These are phyloP conservation scores for Penicillium rolfsii DNA, from an alignment of 2,329 filamentous ascomycete species.

Conservation along the genomic window DNA sequence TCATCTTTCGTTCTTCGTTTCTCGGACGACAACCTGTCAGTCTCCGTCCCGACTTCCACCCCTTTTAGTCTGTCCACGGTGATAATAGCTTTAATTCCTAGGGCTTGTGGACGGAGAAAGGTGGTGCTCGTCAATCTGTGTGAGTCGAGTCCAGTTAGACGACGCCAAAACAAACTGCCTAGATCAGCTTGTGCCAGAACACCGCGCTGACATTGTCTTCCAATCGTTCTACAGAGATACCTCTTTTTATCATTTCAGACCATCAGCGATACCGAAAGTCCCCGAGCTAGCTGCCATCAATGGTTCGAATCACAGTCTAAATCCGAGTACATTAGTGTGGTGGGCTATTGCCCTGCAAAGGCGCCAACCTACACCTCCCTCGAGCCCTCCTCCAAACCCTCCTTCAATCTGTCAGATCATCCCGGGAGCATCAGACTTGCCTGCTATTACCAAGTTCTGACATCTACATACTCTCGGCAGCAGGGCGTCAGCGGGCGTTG, in stretches of 20 bases:
- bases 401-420: background rate
- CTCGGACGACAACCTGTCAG: slow-evolving; percentile 40
- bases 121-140: slow-evolving; percentile 31
- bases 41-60: slow-evolving; percentile 27
- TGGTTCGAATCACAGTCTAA: slow-evolving; percentile 7
- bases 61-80: slow-evolving; percentile 22
- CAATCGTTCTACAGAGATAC: slow-evolving; percentile 16
- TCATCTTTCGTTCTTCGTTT: slow-evolving; percentile 33
- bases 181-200: slow-evolving; percentile 3
- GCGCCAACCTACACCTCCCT: background rate
- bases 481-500: background rate
- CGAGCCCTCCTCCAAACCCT: background rate
- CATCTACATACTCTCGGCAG: background rate
- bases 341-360: background rate
- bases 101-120: slow-evolving; percentile 22
- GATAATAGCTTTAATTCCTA: slow-evolving; percentile 15
- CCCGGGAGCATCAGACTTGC: background rate
- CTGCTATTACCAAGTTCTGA: background rate
- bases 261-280: background rate
- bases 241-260: background rate
- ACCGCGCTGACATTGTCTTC: slow-evolving; percentile 11
- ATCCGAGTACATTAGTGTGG: background rate
- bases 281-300: slow-evolving; percentile 1
- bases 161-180: slow-evolving; percentile 15
- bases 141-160: slow-evolving; percentile 25